These are phyloP conservation scores for Tricharina praecox DNA, from an alignment of 495 filamentous ascomycete genomes.

Conservation along the genomic window DNA sequence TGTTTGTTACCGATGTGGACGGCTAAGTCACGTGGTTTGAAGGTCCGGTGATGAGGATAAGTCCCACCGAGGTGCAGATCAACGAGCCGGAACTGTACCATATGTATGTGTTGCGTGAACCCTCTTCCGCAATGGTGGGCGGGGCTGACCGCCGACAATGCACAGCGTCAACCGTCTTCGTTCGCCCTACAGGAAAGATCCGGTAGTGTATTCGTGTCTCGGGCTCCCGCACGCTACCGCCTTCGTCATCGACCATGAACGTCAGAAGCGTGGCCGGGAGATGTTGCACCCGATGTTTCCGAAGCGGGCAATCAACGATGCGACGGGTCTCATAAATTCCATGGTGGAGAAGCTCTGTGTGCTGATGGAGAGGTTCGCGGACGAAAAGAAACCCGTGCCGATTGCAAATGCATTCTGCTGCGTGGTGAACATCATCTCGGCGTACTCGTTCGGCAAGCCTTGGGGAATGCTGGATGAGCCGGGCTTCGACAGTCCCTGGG, in stretches of 20 bases:
- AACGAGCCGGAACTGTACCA: not conserved
- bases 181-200: not conserved
- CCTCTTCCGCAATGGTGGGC: too few relatives aligned
- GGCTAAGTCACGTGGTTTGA: too few relatives aligned
- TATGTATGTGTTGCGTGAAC: too few relatives aligned
- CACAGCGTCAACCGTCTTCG: not conserved
- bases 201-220: not conserved
- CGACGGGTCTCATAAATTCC: constrained; percentile 29
- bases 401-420: constrained; percentile 9
- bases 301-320: constrained; percentile 34
- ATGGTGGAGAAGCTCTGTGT: constrained; percentile 17
- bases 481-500: not conserved
- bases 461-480: constrained; percentile 14
- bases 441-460: constrained; percentile 8
- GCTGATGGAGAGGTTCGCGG: not conserved
- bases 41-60: not conserved
- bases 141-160: too few relatives aligned
- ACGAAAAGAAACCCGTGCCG: constrained; percentile 1
- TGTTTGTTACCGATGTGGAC: not conserved
- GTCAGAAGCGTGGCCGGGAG: constrained; percentile 30
- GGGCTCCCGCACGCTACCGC: constrained; percentile 24
- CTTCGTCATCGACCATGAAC: constrained; percentile 23
- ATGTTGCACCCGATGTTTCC: constrained; percentile 35
- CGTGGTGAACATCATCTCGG: constrained; percentile 12
- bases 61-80: not conserved